phyloP scores from a whole-genome alignment of 768 basidiomycete species.

The Amanita pseudoporphyria region DNA sequence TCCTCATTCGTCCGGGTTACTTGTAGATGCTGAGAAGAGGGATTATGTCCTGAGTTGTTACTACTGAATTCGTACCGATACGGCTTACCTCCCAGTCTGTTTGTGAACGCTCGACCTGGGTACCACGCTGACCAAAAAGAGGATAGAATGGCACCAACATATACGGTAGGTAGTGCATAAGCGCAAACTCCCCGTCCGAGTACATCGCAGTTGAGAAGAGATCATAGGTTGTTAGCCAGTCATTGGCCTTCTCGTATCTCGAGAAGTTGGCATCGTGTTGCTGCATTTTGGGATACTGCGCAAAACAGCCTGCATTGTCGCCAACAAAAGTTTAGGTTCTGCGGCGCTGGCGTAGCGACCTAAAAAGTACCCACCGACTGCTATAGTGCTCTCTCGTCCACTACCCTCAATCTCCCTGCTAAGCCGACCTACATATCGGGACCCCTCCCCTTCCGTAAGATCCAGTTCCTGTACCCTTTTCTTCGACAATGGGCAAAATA shows the following conservation, averaged over 20 bases:
- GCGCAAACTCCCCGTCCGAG: constrained; percentile 73
- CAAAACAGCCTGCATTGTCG: constrained; percentile 81
- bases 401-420: constrained; percentile 69
- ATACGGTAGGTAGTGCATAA: constrained; percentile 79
- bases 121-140: constrained; percentile 73
- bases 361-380: constrained; percentile 49
- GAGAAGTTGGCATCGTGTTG: constrained; percentile 70
- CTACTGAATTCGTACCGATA: too few species aligned
- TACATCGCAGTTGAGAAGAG: constrained; percentile 68
- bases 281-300: constrained; percentile 79
- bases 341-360: not conserved
- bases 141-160: constrained; percentile 79
- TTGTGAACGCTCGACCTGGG: constrained; percentile 74
- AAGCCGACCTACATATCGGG: constrained; percentile 71
- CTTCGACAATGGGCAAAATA: constrained; percentile 76
- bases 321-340: constrained; percentile 1
- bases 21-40: constrained; percentile 46
- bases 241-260: constrained; percentile 65
- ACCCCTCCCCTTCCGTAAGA: constrained; percentile 62
- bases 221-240: constrained; percentile 76
- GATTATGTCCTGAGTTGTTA: not conserved
- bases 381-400: constrained; percentile 72
- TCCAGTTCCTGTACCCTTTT: constrained; percentile 76
- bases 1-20: constrained; percentile 74
- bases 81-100: constrained; percentile 84